phyloP scores from a whole-genome alignment of 2,329 filamentous ascomycete species.

The Trichoderma sp. region DNA sequence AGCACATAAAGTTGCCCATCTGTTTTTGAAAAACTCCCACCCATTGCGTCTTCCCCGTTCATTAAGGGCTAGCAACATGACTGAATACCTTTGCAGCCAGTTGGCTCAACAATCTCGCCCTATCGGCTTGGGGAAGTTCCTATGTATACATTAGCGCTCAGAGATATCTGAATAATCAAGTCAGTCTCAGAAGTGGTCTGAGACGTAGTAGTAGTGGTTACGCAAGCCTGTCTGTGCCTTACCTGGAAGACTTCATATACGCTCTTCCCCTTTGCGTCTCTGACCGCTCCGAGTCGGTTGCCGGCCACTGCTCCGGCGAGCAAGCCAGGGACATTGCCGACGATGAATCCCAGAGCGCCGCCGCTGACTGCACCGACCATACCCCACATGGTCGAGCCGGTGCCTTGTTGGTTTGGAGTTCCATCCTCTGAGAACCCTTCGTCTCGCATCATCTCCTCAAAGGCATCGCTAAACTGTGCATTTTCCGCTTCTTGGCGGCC shows the following conservation, averaged over 20 bases:
- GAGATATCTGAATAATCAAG: not conserved
- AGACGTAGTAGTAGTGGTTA: not conserved
- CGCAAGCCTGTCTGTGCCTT: conserved; percentile 26
- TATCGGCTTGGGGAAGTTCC: conserved; percentile 81
- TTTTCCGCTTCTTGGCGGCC: conserved; percentile 60
- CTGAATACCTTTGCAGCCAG: conserved; percentile 85
- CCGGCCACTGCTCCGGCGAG: conserved; percentile 90
- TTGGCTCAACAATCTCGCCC: conserved; percentile 77
- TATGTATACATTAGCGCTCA: conserved; percentile 35
- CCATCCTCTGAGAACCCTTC: conserved; percentile 77
- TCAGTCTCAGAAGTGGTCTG: conserved; percentile 19
- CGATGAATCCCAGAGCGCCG: conserved; percentile 89
- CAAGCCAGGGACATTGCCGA: conserved; percentile 87
- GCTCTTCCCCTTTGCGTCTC: conserved; percentile 91
- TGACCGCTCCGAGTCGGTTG: conserved; percentile 84
- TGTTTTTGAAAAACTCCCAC: conserved; percentile 38
- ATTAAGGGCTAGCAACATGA: conserved; percentile 62
- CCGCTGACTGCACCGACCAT: conserved; percentile 84
- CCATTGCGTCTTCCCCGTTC: conserved; percentile 43
- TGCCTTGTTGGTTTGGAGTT: conserved; percentile 44
- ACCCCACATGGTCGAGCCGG: conserved; percentile 79
- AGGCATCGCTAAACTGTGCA: conserved; percentile 83
- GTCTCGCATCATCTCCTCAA: conserved; percentile 89
- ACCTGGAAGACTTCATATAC: conserved; percentile 85
- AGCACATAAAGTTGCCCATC: not conserved